A percentile compares a stretch with the other conserved stretches of the same genome.
Evolutionary conservation across 2,329 filamentous ascomycete genomes (phyloP).

Genomic region (Aspergillus sp.): DNA sequence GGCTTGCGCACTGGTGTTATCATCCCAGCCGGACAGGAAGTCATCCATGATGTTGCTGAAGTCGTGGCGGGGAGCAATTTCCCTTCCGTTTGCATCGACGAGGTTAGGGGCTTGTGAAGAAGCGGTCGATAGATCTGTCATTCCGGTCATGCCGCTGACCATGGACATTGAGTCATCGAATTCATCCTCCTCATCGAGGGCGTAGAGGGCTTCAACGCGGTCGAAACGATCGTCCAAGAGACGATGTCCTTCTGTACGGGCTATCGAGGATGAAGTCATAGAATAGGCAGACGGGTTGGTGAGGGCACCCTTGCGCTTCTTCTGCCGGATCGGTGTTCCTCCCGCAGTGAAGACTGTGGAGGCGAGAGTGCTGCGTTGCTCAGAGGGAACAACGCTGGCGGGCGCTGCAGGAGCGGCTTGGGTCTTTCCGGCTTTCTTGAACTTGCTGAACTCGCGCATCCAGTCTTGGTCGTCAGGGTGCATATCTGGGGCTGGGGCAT

Average conservation of each 20-base stretch:
- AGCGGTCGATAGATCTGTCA: conserved; percentile 53
- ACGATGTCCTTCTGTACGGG: conserved; percentile 81
- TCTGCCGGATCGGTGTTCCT: conserved; percentile 64
- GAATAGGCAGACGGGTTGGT: conserved; percentile 85
- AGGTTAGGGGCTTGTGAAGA: conserved; percentile 63
- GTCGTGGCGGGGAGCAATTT: conserved; percentile 67
- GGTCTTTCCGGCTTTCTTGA: conserved; percentile 72
- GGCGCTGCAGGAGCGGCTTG: conserved; percentile 38
- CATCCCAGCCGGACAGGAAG: conserved; percentile 68
- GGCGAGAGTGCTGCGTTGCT: conserved; percentile 44
- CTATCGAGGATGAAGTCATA: conserved; percentile 85
- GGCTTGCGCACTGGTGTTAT: conserved; percentile 41
- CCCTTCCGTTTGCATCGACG: conserved; percentile 36
- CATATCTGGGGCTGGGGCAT: conserved; percentile 40
- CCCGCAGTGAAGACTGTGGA: conserved; percentile 59
- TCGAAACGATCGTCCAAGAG: conserved; percentile 90
- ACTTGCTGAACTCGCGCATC: conserved; percentile 90
- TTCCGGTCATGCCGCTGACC: conserved; percentile 52
- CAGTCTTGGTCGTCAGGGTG: conserved; percentile 74
- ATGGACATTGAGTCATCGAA: conserved; percentile 54
- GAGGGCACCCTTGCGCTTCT: conserved; percentile 93
- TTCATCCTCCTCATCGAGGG: conserved; percentile 58
- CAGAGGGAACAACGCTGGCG: conserved; percentile 38
- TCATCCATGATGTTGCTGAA: conserved; percentile 93
- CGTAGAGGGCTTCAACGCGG: conserved; percentile 79